phyloP scores from a whole-genome alignment of 345 rosid genomes.

The Gossypium thurberi region DNA sequence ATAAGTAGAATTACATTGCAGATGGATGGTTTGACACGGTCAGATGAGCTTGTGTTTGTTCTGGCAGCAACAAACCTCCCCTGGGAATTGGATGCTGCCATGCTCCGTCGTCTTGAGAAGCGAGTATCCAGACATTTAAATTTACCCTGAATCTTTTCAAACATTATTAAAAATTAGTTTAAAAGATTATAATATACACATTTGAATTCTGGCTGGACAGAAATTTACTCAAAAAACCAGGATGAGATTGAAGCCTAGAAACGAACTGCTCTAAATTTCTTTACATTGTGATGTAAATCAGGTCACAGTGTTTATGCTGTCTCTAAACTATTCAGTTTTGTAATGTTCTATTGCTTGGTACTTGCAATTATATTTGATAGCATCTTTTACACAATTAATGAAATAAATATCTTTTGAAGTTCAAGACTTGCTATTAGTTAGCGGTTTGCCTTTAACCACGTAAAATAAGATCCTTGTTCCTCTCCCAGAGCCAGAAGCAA shows the following conservation, averaged over 20 bases:
- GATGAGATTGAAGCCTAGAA: not conserved
- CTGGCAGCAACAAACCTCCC: slow-evolving; percentile 98
- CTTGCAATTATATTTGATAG: not conserved
- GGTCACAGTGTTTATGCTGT: not conserved
- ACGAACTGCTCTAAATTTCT: not conserved
- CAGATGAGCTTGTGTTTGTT: slow-evolving; percentile 91
- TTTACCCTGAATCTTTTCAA: not conserved
- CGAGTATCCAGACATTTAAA: slow-evolving; percentile 58
- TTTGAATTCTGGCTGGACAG: not conserved
- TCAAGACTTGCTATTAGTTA: not conserved
- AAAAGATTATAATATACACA: not conserved
- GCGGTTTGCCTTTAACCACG: slow-evolving; percentile 28
- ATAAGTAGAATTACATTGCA: slow-evolving; percentile 35
- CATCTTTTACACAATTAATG: not conserved
- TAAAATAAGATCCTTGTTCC: slow-evolving; percentile 81
- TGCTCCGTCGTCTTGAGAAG: slow-evolving; percentile 97
- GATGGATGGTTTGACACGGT: slow-evolving; percentile 91
- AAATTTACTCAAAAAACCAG: not conserved
- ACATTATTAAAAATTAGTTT: not conserved
- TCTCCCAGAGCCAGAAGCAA: slow-evolving; percentile 91
- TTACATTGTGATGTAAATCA: not conserved
- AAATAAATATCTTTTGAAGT: not conserved
- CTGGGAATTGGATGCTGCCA: slow-evolving; percentile 97
- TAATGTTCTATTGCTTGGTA: not conserved
- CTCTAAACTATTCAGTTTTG: not conserved